Percentiles rank a stretch among this genome's conserved stretches.
Conservation (phyloP, 345 rosid genomes). For the Eutrema heterophyllum region DNA sequence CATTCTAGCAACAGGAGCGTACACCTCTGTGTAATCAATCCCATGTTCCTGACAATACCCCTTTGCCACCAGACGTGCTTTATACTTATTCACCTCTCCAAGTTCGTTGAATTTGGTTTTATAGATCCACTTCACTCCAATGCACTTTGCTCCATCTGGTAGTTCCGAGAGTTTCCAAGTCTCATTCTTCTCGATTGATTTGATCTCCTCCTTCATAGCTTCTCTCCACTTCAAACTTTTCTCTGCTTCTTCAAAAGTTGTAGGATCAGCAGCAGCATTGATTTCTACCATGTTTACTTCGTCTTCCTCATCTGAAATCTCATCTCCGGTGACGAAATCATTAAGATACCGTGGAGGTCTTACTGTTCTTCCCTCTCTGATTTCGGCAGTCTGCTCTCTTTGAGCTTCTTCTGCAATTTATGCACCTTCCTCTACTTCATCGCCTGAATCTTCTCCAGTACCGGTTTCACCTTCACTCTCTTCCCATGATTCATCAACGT, state of each 20-base stretch:
- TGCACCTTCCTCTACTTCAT: neutral
- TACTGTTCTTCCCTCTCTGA: neutral
- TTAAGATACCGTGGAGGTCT: neutral
- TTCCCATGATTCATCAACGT: neutral
- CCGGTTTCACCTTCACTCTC: neutral
- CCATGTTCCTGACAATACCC: neutral
- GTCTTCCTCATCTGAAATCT: neutral
- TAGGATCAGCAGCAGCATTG: fast-evolving
- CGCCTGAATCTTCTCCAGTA: neutral
- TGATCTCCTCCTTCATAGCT: neutral
- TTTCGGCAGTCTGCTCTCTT: neutral
- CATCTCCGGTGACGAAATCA: neutral
- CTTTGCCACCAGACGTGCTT: no score
- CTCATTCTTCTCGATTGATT: neutral
- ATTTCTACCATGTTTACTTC: neutral
- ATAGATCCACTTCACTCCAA: neutral
- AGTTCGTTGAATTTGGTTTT: no score
- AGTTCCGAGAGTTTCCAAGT: neutral
- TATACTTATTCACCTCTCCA: no score
- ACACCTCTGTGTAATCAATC: neutral
- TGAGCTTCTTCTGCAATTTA: neutral
- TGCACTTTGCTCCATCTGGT: neutral
- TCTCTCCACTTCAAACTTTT: neutral
- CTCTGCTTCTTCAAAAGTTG: neutral
- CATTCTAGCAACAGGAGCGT: neutral